Evolutionary conservation across 805 yeast species (phyloP).

Genomic region (Myxozyma geophila): DNA sequence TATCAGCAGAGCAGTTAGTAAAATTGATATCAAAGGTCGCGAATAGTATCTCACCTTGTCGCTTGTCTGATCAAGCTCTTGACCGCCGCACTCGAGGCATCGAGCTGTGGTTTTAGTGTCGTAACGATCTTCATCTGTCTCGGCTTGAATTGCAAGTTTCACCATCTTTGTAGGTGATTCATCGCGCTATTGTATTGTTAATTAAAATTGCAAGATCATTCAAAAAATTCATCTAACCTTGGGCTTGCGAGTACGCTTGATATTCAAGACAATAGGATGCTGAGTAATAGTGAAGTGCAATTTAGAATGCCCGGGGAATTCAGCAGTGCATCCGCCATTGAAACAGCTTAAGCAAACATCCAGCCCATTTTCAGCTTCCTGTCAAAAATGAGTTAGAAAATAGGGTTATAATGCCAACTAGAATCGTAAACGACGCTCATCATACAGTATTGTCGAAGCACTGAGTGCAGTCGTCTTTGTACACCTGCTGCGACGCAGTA

Average conservation of each 20-base stretch:
- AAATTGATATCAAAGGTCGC: neutral
- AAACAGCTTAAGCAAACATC: constrained; percentile 78
- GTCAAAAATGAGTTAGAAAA: neutral
- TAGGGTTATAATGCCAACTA: neutral
- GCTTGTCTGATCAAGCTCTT: constrained; percentile 15
- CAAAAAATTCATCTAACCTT: constrained; percentile 10
- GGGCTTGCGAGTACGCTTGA: constrained; percentile 46
- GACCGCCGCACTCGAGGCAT: constrained; percentile 44
- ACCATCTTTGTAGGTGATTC: constrained; percentile 55
- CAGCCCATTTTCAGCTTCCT: constrained; percentile 57
- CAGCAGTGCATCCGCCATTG: constrained; percentile 48
- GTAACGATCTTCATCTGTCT: constrained; percentile 65
- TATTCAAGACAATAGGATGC: constrained; percentile 64
- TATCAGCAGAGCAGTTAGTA: constrained; percentile 16
- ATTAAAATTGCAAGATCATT: constrained; percentile 8
- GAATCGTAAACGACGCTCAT: neutral
- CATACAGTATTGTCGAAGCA: constrained; percentile 70
- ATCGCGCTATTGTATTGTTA: constrained; percentile 33
- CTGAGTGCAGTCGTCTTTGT: constrained; percentile 89
- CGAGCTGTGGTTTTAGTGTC: constrained; percentile 53
- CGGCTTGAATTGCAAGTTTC: constrained; percentile 69
- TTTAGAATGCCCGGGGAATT: constrained; percentile 65
- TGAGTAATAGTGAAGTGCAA: constrained; percentile 59
- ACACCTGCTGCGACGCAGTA: constrained; percentile 50
- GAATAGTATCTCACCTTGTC: constrained; percentile 13